Base-by-base conservation (phyloP, 2,329 filamentous ascomycete genomes). In the Aureobasidium namibiae region DNA sequence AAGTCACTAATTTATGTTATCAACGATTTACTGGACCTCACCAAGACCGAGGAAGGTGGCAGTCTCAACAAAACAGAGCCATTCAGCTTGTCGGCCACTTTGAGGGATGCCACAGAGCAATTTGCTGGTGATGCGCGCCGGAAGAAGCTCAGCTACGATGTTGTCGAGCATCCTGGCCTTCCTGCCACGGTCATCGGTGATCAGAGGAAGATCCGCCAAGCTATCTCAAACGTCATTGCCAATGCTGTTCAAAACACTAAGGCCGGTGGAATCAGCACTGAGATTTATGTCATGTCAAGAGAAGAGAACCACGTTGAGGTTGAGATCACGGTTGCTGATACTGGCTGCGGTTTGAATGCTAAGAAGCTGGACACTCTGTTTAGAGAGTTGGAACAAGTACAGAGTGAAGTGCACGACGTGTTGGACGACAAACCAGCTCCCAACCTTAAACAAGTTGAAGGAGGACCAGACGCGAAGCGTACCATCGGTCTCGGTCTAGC, bases 1-100 rank as follows among this genome's bases (percentile, higher is more conserved):
- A 95, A 95, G 68, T 95, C 90, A 0, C 76, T 96, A 26, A 92
- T 96, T 4, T 95, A 95, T 69, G 90, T 95, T 10, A 96, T 96
- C 74, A 96, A 96, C 64, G 91, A 96, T 69, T 78, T 96, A 1
- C 78, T 96, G 0, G 91, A 96, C 68, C 76, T 96, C 31, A 95
- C 92, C 1, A 94, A 95, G 68, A 88, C 88, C 0, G 91, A 95
- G 69, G 88, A 92, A 69, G 90, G 91, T 0, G 86, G 87, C 49
- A 81, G 85, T 1, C 74, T 95, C 3, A 81, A 92, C 67, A 92
- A 90, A 65, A 86, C 92, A 60, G 91, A 95, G 67, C 74, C 86
- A 0, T 91, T 96, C 52, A 84, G 95, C 66, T 76, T 96, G 4
- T 75, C 76, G 16, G 75, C 76, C 0, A 92, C 89, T 1, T 78